Base-by-base conservation (phyloP, 345 rosid genomes). In the Hibiscus trionum region DNA sequence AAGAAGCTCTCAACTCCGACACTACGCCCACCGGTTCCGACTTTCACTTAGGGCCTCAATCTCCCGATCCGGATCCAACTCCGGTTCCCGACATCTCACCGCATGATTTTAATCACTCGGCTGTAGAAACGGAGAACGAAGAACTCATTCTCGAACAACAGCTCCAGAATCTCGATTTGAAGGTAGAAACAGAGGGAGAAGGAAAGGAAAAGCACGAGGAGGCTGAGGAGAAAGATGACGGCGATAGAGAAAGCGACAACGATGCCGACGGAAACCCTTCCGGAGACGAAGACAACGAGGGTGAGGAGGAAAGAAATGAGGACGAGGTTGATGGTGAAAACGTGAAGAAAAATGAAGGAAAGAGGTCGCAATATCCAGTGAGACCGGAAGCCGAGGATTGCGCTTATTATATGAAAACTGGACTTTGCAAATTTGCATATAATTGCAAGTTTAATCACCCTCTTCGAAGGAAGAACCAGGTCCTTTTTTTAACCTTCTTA, bases 401-500 rank as follows among this genome's bases (percentile, higher is more conserved):
- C 62, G 52, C 99, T 0, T 90, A 53, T 70, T 92, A 89, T 52
- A 88, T 95, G 82, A 88, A 82, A 78, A 89, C 90, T 9, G 96
- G 99, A 27, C 78, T 75, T 64, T 92, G 99, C 86, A 95, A 88
- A 74, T 95, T 78, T 72, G 97, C 91, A 55, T 85, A 84, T 24
- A 83, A 65, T 81, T 92, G 99, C 91, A 92, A 86, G 89, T 92
- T 90, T 79, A 95, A 95, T 75, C 99, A 95, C 33, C 97, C 99
- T 31, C 66, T 85, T 66, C 80, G 76, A 17, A 78, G 78, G 70
- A 86, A 73, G 73, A 73, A 42, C 75, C 88, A 85, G 93, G 99
- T 92, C 78, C 16, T 61, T 26, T 53, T 21, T 16, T 14, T 39
- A 12, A 16, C 14, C 33, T 57, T 70, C 4, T 17, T 42, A n/a